A percentile compares a stretch with the other conserved stretches of the same genome.
Evolutionary conservation across 2,329 filamentous ascomycete species (phyloP).

Genomic region (Ramularia endophylla): DNA sequence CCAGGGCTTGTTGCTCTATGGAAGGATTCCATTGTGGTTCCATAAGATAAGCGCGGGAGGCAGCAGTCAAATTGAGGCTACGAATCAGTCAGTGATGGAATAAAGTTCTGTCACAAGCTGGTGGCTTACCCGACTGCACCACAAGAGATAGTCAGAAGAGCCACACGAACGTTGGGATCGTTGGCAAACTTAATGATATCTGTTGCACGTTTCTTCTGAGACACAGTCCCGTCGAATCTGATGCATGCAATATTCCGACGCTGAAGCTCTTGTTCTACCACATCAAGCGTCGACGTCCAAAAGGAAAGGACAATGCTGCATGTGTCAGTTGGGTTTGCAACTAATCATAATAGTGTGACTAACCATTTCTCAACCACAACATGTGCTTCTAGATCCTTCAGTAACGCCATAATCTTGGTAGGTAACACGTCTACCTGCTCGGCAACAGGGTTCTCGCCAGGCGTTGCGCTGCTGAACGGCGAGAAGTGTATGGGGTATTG

Average conservation of each 20-base stretch:
- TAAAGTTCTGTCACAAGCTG: not conserved
- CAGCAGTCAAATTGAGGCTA: conserved; percentile 42
- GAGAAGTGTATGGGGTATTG: no score
- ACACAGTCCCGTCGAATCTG: not conserved
- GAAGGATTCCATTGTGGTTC: conserved; percentile 49
- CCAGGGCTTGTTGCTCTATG: conserved; percentile 41
- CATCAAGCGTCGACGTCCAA: conserved; percentile 1
- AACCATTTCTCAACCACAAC: no score
- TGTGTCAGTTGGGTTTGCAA: conserved; percentile 41
- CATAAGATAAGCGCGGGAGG: conserved; percentile 45
- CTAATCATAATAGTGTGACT: no score
- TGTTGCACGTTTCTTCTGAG: conserved; percentile 33
- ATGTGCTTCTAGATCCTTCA: no score
- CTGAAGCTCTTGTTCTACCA: not conserved
- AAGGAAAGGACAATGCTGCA: conserved; percentile 32
- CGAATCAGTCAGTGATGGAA: conserved; percentile 29
- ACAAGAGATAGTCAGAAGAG: conserved; percentile 47
- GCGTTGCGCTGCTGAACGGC: no score
- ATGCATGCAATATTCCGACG: not conserved
- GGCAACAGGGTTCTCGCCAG: no score
- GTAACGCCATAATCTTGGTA: no score
- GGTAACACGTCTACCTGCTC: no score
- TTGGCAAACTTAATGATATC: conserved; percentile 38
- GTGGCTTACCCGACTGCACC: conserved; percentile 44
- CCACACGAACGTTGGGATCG: conserved; percentile 36